phyloP scores from a whole-genome alignment of 2,329 filamentous ascomycete species.

The Alternaria arborescens region DNA sequence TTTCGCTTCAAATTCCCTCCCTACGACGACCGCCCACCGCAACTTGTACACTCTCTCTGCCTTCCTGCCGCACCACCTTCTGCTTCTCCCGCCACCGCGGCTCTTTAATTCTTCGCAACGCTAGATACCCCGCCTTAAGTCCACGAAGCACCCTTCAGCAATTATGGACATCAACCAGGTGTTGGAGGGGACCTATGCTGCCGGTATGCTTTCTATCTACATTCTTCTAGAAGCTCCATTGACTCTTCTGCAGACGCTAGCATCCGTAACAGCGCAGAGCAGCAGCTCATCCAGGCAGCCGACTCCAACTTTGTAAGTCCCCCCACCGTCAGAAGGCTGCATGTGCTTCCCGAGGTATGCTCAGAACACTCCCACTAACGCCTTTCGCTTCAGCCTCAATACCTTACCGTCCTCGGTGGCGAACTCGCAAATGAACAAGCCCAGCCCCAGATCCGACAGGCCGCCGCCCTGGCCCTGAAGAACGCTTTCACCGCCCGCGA shows the following conservation, averaged over 20 bases:
- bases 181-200: conserved; percentile 94
- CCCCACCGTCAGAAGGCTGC: conserved; percentile 31
- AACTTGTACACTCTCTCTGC: conserved; percentile 35
- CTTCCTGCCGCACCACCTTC: conserved; percentile 30
- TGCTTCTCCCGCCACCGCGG: conserved; percentile 28
- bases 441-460: conserved; percentile 84
- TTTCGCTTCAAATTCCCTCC: conserved; percentile 51
- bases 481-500: conserved; percentile 98
- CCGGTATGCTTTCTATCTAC: conserved; percentile 69
- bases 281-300: conserved; percentile 90
- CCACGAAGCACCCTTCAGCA: conserved; percentile 45
- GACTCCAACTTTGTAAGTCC: conserved; percentile 92
- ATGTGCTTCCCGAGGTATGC: conserved; percentile 12
- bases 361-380: conserved; percentile 42
- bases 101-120: conserved; percentile 23
- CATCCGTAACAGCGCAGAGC: conserved; percentile 89
- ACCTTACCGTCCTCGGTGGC: conserved; percentile 82
- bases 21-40: conserved; percentile 43
- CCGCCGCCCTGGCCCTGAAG: conserved; percentile 95
- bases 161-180: conserved; percentile 98
- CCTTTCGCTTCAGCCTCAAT: conserved; percentile 73
- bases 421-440: conserved; percentile 91
- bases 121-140: conserved; percentile 36
- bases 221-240: conserved; percentile 42
- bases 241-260: conserved; percentile 74